A percentile compares a stretch with the other conserved stretches of the same genome.
phyloP scores from a whole-genome alignment of 352 stramenopile genomes.

The Globisporangium acanthophoron region DNA sequence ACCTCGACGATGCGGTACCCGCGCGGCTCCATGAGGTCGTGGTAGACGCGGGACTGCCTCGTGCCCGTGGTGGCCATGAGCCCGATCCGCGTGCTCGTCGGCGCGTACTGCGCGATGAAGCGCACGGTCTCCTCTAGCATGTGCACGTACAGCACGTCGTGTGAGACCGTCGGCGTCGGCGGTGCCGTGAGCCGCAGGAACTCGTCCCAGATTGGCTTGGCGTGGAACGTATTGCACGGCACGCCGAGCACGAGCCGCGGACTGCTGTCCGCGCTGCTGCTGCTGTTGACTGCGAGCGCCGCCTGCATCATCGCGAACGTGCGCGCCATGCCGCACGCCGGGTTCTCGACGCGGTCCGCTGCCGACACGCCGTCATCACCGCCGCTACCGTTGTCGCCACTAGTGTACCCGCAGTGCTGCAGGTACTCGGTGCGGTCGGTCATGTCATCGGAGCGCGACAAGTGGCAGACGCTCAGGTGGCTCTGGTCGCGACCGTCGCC shows the following conservation, averaged over 20 bases:
- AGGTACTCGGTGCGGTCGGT: constrained; percentile 66
- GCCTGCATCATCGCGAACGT: constrained; percentile 70
- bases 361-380: background rate
- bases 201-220: constrained; percentile 61
- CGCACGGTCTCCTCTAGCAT: constrained; percentile 70
- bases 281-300: constrained; percentile 18
- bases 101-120: constrained; percentile 42
- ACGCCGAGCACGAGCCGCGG: constrained; percentile 52
- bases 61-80: constrained; percentile 70
- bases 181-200: constrained; percentile 42
- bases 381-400: background rate
- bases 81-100: constrained; percentile 42
- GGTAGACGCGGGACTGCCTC: constrained; percentile 52
- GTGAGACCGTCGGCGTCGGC: constrained; percentile 6
- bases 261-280: constrained; percentile 1
- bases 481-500: constrained; percentile 57
- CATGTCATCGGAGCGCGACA: constrained; percentile 74
- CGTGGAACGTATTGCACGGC: constrained; percentile 77
- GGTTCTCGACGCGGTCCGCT: constrained; percentile 42
- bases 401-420: constrained; percentile 16
- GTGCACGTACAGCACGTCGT: constrained; percentile 30
- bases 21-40: constrained; percentile 56
- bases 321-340: constrained; percentile 61
- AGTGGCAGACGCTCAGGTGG: constrained; percentile 62
- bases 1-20: constrained; percentile 62